A percentile compares a stretch with the other conserved stretches of the same genome.
Evolutionary conservation across 2,329 filamentous ascomycete genomes (phyloP).

Genomic region (Phialophora macrospora): DNA sequence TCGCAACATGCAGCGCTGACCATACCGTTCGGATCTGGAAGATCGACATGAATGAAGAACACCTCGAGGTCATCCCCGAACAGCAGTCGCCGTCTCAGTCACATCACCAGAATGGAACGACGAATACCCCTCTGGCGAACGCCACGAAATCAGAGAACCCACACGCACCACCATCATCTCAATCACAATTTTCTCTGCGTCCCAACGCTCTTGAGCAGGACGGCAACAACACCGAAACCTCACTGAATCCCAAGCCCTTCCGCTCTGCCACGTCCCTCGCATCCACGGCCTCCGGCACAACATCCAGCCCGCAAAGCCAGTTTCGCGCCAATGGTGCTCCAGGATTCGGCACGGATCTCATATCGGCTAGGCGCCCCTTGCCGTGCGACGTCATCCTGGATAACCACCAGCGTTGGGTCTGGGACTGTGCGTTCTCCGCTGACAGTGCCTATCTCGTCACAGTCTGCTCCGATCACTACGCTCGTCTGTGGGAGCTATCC

Average conservation of each 20-base stretch:
- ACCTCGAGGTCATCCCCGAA: constrained; percentile 39
- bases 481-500: constrained; percentile 83
- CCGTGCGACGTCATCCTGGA: constrained; percentile 84
- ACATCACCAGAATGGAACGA: constrained; percentile 2
- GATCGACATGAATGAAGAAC: constrained; percentile 70
- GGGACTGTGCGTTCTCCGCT: constrained; percentile 94
- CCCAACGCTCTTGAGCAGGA: constrained; percentile 9
- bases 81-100: constrained; percentile 8
- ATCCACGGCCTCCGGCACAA: constrained; percentile 20
- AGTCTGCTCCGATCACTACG: constrained; percentile 91
- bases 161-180: constrained; percentile 4
- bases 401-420: constrained; percentile 94
- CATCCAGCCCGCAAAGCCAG: constrained; percentile 2
- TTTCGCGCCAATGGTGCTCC: constrained; percentile 3
- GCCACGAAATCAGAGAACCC: constrained; percentile 4
- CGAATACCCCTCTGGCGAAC: background rate
- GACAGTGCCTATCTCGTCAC: constrained; percentile 93
- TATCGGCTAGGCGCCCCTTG: constrained; percentile 53
- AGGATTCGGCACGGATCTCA: constrained; percentile 28
- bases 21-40: constrained; percentile 97
- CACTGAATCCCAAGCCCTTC: constrained; percentile 18
- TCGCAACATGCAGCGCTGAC: constrained; percentile 91
- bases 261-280: constrained; percentile 26
- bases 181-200: constrained; percentile 12
- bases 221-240: constrained; percentile 4